phyloP scores from a whole-genome alignment of 257 asterid genomes.

The Jacaranda mimosifolia region DNA sequence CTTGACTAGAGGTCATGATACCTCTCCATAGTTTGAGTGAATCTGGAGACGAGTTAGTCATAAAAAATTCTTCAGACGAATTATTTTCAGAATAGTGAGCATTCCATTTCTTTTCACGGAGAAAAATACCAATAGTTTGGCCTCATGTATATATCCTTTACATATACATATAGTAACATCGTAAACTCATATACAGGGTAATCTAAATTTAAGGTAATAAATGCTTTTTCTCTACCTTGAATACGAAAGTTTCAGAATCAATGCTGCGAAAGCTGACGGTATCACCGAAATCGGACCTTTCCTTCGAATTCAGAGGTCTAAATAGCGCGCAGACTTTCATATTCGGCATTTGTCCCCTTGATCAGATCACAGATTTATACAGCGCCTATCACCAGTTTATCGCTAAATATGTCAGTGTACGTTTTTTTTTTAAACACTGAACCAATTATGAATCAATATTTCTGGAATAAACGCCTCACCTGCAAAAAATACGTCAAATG shows the following conservation, averaged over 20 bases:
- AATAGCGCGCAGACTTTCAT: constrained; percentile 78
- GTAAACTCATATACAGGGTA: not conserved
- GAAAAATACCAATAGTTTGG: not conserved
- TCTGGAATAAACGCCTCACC: constrained; percentile 15
- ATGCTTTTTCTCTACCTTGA: constrained; percentile 58
- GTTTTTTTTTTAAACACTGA: not conserved
- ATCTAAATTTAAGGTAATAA: not conserved
- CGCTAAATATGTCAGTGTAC: constrained; percentile 10
- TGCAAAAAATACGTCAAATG: constrained; percentile 13
- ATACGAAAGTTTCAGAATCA: constrained; percentile 64
- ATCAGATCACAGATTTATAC: constrained; percentile 14
- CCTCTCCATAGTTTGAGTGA: constrained; percentile 11
- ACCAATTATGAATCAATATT: not conserved
- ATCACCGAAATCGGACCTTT: constrained; percentile 70
- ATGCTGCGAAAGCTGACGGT: constrained; percentile 57
- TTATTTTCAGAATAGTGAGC: constrained; percentile 3
- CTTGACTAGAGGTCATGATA: not conserved
- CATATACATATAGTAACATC: not conserved
- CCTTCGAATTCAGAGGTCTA: constrained; percentile 80
- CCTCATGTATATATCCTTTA: not conserved
- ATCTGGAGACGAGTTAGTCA: constrained; percentile 3
- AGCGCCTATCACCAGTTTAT: constrained; percentile 12
- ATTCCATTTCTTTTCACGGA: not conserved
- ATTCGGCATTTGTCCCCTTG: constrained; percentile 54
- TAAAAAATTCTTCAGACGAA: not conserved